These are phyloP conservation scores for Exophiala spinifera DNA, from an alignment of 2,329 filamentous ascomycete species.

Conservation along the genomic window DNA sequence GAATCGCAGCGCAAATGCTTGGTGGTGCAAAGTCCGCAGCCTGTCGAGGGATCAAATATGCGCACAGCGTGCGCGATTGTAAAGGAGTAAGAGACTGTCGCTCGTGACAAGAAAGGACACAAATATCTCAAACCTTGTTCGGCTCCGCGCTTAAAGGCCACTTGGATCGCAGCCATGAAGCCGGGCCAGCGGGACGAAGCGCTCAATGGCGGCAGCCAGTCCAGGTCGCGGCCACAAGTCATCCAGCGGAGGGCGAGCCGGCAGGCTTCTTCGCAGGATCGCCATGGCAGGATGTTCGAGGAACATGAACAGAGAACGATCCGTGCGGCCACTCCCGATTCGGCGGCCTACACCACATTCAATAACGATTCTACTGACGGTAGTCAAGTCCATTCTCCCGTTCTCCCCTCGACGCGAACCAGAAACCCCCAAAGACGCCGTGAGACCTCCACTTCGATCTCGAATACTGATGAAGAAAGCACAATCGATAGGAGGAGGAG, in stretches of 20 bases:
- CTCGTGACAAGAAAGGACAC: conserved; percentile 9
- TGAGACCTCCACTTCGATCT: conserved; percentile 26
- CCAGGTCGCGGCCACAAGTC: conserved; percentile 17
- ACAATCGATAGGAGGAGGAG: conserved; percentile 33
- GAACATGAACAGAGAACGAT: conserved; percentile 45
- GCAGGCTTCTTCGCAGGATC: conserved; percentile 23
- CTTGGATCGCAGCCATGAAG: conserved; percentile 10
- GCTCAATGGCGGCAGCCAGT: conserved; percentile 5
- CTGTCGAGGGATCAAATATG: conserved; percentile 17
- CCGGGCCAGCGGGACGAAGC: conserved; percentile 9
- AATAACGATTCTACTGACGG: conserved; percentile 27
- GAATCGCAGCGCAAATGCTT: conserved; percentile 18
- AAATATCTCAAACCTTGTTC: neutral
- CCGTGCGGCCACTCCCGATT: conserved; percentile 48
- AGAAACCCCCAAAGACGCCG: conserved; percentile 16
- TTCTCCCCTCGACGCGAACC: conserved; percentile 23
- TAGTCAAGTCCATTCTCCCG: conserved; percentile 17
- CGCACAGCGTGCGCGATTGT: neutral
- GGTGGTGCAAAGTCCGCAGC: conserved; percentile 10
- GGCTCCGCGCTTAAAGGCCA: neutral
- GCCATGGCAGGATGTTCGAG: conserved; percentile 33
- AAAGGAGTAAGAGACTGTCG: neutral
- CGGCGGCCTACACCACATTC: conserved; percentile 32
- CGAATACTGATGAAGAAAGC: conserved; percentile 33
- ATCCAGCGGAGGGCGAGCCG: conserved; percentile 19